Base-by-base conservation (phyloP, 2,329 filamentous ascomycete genomes). In the Diaporthe australafricana region DNA sequence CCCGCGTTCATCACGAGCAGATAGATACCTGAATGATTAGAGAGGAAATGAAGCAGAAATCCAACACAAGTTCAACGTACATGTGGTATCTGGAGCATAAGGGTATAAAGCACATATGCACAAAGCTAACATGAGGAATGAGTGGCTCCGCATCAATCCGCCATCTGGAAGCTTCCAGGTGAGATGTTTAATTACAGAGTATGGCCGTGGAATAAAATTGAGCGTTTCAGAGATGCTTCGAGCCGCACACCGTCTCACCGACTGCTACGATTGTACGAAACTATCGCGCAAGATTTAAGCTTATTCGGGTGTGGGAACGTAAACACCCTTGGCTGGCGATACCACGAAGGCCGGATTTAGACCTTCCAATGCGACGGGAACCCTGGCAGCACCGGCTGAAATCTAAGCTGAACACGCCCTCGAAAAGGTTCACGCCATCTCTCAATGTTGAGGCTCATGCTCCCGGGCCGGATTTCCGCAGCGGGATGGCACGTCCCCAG, bases 201-300 rank as follows among this genome's bases (percentile, higher is more conserved):
- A 16, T 12, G 5, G n/a, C 9, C 50, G 42, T 25, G 30, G 12
- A 50, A 65, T 38, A 25, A 16, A 48, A 27, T n/a, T 1, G 8
- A 7, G n/a, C 32, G 60, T 65, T 65, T 65, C 60, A 65, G 38
- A 48, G 14, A 38, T 25, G 25, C 14, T 16, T 35, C 35, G 45
- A 50, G 16, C 30, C 45, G 30, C 22, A 50, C 30, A 50, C 60
- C 30, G 35, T 65, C 27, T 38, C 25, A 38, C 38, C 45, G 22
- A 50, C 20, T 16, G 12, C 60, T 20, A 65, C 30, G 45, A n/a
- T 45, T 27, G n/a, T 50, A 65, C 60, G 30, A 50, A 65, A 65
- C 42, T n/a, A 50, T 65, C 60, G 45, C 45, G 45, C 30, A 65
- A 65, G 45, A 50, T 65, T 65, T 65, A 65, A 65, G 60, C 60